Evolutionary conservation across 2,329 filamentous ascomycete species (phyloP).

Genomic region (Alternaria arborescens): DNA sequence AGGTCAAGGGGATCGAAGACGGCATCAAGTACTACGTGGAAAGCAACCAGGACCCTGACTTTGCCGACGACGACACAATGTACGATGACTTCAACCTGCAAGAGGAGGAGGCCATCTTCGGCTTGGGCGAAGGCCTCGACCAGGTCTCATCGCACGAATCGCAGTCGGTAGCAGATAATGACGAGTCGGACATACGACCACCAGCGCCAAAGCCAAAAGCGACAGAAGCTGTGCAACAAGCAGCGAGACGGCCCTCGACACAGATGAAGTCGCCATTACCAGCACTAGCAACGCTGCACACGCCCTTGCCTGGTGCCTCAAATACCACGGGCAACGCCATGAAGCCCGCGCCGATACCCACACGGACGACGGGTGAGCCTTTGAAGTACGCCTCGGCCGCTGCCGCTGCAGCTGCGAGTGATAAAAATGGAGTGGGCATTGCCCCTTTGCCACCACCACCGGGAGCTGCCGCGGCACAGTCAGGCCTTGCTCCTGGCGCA

Average conservation of each 20-base stretch:
- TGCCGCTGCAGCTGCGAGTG: slow-evolving; percentile 88
- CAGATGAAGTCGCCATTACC: slow-evolving; percentile 94
- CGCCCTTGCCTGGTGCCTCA: slow-evolving; percentile 69
- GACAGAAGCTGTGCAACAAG: slow-evolving; percentile 65
- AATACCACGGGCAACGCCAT: slow-evolving; percentile 71
- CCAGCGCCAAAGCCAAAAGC: slow-evolving; percentile 63
- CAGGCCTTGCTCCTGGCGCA: slow-evolving; percentile 60
- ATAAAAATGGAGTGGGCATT: slow-evolving; percentile 89
- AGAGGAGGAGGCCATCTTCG: slow-evolving; percentile 89
- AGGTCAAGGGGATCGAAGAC: slow-evolving; percentile 89
- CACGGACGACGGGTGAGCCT: slow-evolving; percentile 84
- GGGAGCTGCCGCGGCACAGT: slow-evolving; percentile 58
- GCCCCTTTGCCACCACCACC: slow-evolving; percentile 92
- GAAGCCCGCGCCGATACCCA: slow-evolving; percentile 91
- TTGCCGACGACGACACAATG: slow-evolving; percentile 90
- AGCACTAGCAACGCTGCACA: slow-evolving; percentile 89
- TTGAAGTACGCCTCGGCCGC: slow-evolving; percentile 97
- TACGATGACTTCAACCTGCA: slow-evolving; percentile 94
- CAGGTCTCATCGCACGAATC: slow-evolving; percentile 93
- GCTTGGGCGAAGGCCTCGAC: slow-evolving; percentile 81
- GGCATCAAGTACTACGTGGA: slow-evolving; percentile 95
- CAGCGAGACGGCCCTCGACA: slow-evolving; percentile 77
- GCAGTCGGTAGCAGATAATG: slow-evolving; percentile 89
- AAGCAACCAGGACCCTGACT: slow-evolving; percentile 87
- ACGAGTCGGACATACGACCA: slow-evolving; percentile 65